Base-by-base conservation (phyloP, 495 filamentous ascomycete genomes). In the Bryoglossum gracile region DNA sequence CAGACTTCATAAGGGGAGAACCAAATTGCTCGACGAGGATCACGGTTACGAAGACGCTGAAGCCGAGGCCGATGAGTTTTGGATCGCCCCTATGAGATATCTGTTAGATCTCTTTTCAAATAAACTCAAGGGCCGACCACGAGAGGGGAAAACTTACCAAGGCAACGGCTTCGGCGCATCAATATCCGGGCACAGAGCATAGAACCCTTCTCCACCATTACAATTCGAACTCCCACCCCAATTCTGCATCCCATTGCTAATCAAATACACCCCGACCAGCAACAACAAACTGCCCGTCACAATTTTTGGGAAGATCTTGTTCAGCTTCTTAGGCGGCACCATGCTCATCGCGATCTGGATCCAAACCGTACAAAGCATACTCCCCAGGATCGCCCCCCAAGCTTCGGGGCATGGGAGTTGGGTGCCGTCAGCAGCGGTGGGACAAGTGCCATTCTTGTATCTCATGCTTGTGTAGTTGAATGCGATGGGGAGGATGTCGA, bases 221-320 rank as follows among this genome's bases (percentile, higher is more conserved):
- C 38, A 56, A 49, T 68, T 68, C 23, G 53, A 55, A 21, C 65
- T 65, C 0, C 66, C 66, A 22, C 65, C 66, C 66, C 66, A 68
- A 33, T 61, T 61, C 33, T 68, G 65, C 34, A 67, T 59, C 9
- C 66, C 66, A 39, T 56, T 66, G 6, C 51, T 55, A 2, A 63
- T 60, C 16, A 68, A 43, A 14, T 62, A 61, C 2, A 62, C 57
- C 8, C 66, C 66, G n/a, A 68, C 67, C 17, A 66, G 62, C 25
- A 68, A 26, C 43, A 68, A 39, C 30, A 68, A 56, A 56, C 60
- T 65, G 0, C 66, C 66, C 4, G 64, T 64, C 9, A 68, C 59
- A n/a, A 68, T 54, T 26, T 65, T 67, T 1, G 66, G 66, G 48
- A 67, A 68, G 10, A 66, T 56, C 45, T 62, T 63, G 51, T 62